These are phyloP conservation scores for Trametes coccinea DNA, from an alignment of 768 basidiomycete genomes.

Conservation along the genomic window DNA sequence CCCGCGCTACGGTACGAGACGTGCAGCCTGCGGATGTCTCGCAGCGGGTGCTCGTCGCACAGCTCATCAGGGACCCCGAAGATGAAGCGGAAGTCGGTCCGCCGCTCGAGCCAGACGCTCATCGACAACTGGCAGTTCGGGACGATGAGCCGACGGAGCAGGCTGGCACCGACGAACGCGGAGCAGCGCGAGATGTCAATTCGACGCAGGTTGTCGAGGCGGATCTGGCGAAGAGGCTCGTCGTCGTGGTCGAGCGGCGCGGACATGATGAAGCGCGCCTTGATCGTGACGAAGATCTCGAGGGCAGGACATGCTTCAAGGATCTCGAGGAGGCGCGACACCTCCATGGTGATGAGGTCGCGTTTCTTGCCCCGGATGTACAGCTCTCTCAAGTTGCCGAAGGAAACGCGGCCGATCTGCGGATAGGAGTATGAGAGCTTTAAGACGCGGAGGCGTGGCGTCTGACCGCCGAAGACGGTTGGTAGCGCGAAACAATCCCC, in stretches of 20 bases:
- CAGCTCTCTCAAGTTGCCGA: slow-evolving; percentile 23
- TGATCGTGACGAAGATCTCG: slow-evolving; percentile 23
- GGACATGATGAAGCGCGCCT: slow-evolving; percentile 24
- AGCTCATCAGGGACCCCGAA: slow-evolving; percentile 28
- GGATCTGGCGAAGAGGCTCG: slow-evolving; percentile 17
- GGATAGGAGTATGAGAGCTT: slow-evolving; percentile 27
- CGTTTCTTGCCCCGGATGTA: slow-evolving; percentile 30
- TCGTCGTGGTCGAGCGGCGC: slow-evolving; percentile 20
- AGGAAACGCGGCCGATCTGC: slow-evolving; percentile 17
- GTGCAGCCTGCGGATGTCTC: slow-evolving; percentile 27
- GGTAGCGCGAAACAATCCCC: slow-evolving; percentile 26
- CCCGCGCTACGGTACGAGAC: slow-evolving; percentile 23
- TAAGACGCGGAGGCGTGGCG: slow-evolving; percentile 25
- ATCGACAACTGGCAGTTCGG: slow-evolving; percentile 29
- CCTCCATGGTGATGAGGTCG: slow-evolving; percentile 21
- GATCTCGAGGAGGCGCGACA: slow-evolving; percentile 28
- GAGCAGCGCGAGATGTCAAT: slow-evolving; percentile 27
- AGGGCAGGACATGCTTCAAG: slow-evolving; percentile 28
- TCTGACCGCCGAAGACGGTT: slow-evolving; percentile 25
- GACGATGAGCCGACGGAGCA: slow-evolving; percentile 25
- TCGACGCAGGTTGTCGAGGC: slow-evolving; percentile 25
- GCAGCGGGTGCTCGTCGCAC: slow-evolving; percentile 22
- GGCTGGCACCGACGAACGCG: slow-evolving; percentile 20
- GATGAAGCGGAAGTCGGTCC: slow-evolving; percentile 27
- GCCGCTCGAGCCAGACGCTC: slow-evolving; percentile 27